These are phyloP conservation scores for Apophysomyces trapeziformis DNA, from an alignment of 371 early-diverging fungal genomes.

Conservation along the genomic window DNA sequence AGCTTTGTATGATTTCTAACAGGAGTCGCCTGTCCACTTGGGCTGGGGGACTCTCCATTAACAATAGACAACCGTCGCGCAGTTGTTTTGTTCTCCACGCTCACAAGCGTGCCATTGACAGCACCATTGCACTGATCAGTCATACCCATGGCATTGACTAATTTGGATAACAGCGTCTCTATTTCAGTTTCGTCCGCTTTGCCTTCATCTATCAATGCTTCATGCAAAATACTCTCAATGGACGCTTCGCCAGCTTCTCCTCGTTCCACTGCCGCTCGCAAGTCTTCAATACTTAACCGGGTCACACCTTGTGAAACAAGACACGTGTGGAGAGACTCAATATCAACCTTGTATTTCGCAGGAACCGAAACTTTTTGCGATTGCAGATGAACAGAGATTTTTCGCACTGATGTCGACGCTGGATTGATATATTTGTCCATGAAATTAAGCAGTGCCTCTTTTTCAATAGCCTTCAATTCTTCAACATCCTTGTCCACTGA, in stretches of 20 bases:
- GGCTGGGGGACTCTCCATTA: conserved; percentile 14
- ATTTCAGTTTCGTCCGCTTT: conserved; percentile 51
- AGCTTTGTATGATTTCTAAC: conserved; percentile 29
- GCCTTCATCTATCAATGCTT: conserved; percentile 46
- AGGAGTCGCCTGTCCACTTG: conserved; percentile 25
- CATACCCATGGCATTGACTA: conserved; percentile 48
- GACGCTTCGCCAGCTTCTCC: conserved; percentile 48
- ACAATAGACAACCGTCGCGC: conserved; percentile 47
- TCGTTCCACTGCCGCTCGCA: conserved; percentile 48
- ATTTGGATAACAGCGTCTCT: conserved; percentile 44
- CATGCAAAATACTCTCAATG: conserved; percentile 44
- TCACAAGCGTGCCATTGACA: conserved; percentile 45
- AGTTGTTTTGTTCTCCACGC: conserved; percentile 46
- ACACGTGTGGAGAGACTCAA: conserved; percentile 47
- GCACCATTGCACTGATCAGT: conserved; percentile 13
- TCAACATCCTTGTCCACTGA: conserved; percentile 59
- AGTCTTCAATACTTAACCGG: conserved; percentile 42
- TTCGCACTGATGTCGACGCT: conserved; percentile 55
- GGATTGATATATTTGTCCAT: conserved; percentile 64
- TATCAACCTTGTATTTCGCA: conserved; percentile 48
- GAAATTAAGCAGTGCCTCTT: conserved; percentile 62
- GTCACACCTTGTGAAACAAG: conserved; percentile 35
- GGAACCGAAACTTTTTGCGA: conserved; percentile 54
- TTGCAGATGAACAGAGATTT: conserved; percentile 73
- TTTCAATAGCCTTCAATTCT: conserved; percentile 54